A percentile compares a stretch with the other conserved stretches of the same genome.
phyloP scores from a whole-genome alignment of 805 yeast genomes.

The Kregervanrija pseudodelftensis region DNA sequence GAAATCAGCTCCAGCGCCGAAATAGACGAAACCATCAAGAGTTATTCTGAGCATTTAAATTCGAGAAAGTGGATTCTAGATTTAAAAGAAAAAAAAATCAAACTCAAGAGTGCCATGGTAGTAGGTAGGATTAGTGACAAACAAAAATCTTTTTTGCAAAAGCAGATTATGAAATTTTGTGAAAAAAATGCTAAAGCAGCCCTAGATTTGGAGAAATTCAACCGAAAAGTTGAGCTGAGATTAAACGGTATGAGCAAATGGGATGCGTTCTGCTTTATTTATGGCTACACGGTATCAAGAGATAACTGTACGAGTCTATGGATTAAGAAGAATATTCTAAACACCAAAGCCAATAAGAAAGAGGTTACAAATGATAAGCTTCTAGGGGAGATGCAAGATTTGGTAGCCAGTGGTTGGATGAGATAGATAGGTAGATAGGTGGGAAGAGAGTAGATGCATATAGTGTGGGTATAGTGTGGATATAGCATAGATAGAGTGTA shows the following conservation, averaged over 20 bases:
- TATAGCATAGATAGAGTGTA: no score
- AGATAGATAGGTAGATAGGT: neutral
- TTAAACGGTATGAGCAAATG: conserved; percentile 15
- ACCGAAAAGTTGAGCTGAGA: conserved; percentile 8
- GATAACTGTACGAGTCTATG: conserved; percentile 20
- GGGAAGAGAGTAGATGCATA: no score
- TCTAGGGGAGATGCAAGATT: neutral
- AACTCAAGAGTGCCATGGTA: neutral
- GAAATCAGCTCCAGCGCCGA: neutral
- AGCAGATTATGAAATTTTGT: conserved; percentile 12
- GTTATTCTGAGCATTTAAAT: neutral
- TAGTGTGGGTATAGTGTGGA: no score
- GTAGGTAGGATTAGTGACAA: conserved; percentile 14
- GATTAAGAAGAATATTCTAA: conserved; percentile 18
- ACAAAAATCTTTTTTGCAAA: conserved; percentile 16
- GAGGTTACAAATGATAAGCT: conserved; percentile 3
- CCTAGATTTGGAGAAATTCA: conserved; percentile 17
- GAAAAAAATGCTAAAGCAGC: conserved; percentile 14
- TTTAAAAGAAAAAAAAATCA: conserved; percentile 2
- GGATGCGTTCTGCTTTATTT: conserved; percentile 25
- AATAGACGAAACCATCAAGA: neutral
- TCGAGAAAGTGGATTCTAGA: conserved; percentile 1
- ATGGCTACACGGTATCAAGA: conserved; percentile 25
- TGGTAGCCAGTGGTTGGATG: conserved; percentile 6
- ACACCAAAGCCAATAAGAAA: conserved; percentile 15